Evolutionary conservation across 495 filamentous ascomycete species (phyloP).

Genomic region (Neurospora tetraspora): DNA sequence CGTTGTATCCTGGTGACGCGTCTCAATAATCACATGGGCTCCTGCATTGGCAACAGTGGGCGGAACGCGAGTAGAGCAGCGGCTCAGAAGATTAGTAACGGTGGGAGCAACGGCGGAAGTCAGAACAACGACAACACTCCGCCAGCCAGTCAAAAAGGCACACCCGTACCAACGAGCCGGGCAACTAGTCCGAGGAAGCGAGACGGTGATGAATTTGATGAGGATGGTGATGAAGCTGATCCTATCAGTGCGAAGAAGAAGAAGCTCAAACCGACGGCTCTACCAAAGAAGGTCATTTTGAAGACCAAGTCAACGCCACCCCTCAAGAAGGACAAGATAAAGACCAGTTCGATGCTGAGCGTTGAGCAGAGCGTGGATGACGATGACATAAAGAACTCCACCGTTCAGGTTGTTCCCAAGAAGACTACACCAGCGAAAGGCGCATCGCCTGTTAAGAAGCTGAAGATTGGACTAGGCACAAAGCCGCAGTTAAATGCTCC

Average conservation of each 20-base stretch:
- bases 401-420: conserved; percentile 35
- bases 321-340: conserved; percentile 38
- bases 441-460: conserved; percentile 36
- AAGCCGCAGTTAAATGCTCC: conserved; percentile 30
- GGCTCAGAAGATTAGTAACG: conserved; percentile 44
- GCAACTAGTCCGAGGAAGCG: conserved; percentile 41
- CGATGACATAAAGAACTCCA: conserved; percentile 26
- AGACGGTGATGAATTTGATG: conserved; percentile 37
- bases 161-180: conserved; percentile 43
- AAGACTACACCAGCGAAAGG: conserved; percentile 29
- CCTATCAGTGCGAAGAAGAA: conserved; percentile 43
- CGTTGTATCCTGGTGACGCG: conserved; percentile 42
- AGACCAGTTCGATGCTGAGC: conserved; percentile 26
- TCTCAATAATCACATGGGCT: conserved; percentile 68
- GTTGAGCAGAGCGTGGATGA: conserved; percentile 33
- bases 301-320: conserved; percentile 32
- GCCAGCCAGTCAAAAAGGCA: conserved; percentile 47
- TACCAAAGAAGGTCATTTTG: conserved; percentile 37
- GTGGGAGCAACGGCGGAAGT: conserved; percentile 33
- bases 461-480: conserved; percentile 25
- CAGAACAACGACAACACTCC: conserved; percentile 44
- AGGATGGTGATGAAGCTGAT: conserved; percentile 41
- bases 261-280: conserved; percentile 27
- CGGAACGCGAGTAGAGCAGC: conserved; percentile 54
- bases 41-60: conserved; percentile 68